Evolutionary conservation across 2,329 filamentous ascomycete species (phyloP).

Genomic region (Nemania sp.): DNA sequence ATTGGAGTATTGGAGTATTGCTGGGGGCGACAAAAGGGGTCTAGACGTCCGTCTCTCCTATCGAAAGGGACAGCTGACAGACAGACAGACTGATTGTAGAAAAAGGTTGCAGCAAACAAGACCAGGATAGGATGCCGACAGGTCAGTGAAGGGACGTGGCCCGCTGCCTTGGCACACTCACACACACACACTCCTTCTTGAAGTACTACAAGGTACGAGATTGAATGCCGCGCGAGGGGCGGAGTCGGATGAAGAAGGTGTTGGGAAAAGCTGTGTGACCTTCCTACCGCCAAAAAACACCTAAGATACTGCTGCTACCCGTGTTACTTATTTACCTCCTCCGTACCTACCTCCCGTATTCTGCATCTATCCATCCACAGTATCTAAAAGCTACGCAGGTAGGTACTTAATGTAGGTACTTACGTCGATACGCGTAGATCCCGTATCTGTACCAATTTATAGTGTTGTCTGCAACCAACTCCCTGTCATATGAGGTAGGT

Average conservation of each 20-base stretch:
- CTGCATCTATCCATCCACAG: background rate
- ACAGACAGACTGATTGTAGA: constrained; percentile 8
- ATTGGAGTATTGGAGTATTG: background rate
- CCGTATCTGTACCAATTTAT: background rate
- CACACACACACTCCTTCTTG: background rate
- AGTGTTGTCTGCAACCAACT: background rate
- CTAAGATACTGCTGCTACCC: background rate
- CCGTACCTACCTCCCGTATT: background rate
- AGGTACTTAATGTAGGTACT: too few species aligned
- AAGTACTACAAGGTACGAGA: too few species aligned
- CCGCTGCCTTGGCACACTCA: constrained; percentile 33
- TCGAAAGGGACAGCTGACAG: constrained; percentile 16
- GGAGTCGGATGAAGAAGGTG: constrained; percentile 4
- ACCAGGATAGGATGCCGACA: constrained; percentile 20
- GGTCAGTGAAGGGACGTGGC: constrained; percentile 11
- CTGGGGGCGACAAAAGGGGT: constrained; percentile 13
- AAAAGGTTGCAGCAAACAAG: constrained; percentile 13
- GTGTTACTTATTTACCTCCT: background rate
- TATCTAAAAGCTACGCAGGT: background rate
- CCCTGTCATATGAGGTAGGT: background rate
- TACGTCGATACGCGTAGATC: too few species aligned
- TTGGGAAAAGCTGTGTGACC: background rate
- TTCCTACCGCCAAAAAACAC: too few species aligned
- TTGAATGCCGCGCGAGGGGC: background rate
- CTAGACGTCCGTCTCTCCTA: background rate